Evolutionary conservation across 345 rosid species (phyloP).

Genomic region (Pseudoturritis turrita): DNA sequence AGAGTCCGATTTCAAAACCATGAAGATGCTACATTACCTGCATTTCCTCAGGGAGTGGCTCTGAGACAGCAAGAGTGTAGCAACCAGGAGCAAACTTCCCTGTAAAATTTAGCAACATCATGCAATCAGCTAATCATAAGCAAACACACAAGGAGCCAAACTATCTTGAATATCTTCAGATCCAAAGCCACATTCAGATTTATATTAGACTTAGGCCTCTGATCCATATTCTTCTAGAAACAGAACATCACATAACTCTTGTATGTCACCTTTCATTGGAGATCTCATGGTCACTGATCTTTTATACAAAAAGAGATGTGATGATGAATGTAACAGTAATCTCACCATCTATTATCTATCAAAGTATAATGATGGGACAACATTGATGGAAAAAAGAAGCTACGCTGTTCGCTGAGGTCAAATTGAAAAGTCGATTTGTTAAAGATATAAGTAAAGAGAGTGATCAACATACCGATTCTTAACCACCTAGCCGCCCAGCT

Average conservation of each 20-base stretch:
- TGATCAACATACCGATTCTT: constrained; percentile 58
- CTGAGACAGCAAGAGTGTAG: constrained; percentile 83
- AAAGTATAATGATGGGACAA: background rate
- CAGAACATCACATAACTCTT: background rate
- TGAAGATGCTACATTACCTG: constrained; percentile 40
- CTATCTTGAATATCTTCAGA: background rate
- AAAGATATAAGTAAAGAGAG: background rate
- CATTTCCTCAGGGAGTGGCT: constrained; percentile 75
- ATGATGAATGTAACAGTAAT: background rate
- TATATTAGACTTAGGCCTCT: background rate
- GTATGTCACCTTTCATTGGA: background rate
- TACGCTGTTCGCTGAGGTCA: background rate
- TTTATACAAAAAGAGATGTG: background rate
- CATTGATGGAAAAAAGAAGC: background rate
- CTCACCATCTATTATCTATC: background rate
- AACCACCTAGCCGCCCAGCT: constrained; percentile 99
- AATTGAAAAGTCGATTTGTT: background rate
- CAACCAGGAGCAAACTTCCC: constrained; percentile 88
- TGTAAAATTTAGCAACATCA: constrained; percentile 22
- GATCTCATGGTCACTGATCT: background rate
- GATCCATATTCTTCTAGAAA: background rate
- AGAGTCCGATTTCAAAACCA: background rate
- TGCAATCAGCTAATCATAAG: background rate
- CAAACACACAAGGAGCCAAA: background rate
- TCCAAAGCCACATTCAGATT: background rate